These are phyloP conservation scores for Biscogniauxia marginata DNA, from an alignment of 2,329 filamentous ascomycete species.

Conservation along the genomic window DNA sequence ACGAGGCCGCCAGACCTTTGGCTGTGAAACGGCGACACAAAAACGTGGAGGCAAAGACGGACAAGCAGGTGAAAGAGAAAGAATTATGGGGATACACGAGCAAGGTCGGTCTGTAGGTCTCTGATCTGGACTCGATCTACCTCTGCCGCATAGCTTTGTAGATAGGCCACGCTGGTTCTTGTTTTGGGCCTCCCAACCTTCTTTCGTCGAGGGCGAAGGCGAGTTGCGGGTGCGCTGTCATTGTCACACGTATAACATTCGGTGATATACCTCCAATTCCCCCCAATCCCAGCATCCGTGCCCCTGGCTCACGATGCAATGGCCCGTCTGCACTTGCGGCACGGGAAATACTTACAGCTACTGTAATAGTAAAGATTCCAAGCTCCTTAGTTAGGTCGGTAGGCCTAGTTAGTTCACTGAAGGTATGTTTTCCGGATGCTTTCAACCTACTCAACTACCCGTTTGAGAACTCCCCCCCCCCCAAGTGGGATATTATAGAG, in stretches of 20 bases:
- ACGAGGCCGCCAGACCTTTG: neutral
- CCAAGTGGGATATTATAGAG: neutral
- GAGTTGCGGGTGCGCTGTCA: constrained; percentile 32
- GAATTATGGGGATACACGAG: neutral
- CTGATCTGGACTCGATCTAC: constrained; percentile 14
- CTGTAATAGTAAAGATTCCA: neutral
- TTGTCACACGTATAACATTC: constrained; percentile 32
- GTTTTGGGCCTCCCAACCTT: constrained; percentile 15
- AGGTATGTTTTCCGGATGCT: neutral
- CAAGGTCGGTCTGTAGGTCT: neutral
- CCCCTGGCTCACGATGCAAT: constrained; percentile 21
- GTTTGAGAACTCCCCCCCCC: neutral
- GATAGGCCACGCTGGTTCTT: neutral
- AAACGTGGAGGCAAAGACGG: constrained; percentile 17
- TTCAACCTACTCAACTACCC: neutral
- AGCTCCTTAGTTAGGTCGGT: neutral
- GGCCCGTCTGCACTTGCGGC: constrained; percentile 7
- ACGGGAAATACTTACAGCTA: constrained; percentile 6
- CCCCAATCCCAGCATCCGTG: constrained; percentile 13
- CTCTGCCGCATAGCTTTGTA: constrained; percentile 12
- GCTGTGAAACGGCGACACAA: constrained; percentile 12
- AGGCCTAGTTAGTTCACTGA: neutral
- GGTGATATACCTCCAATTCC: constrained; percentile 24
- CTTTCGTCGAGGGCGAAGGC: neutral
- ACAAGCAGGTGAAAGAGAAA: constrained; percentile 5